Evolutionary conservation across 2,329 filamentous ascomycete species (phyloP).

Genomic region (Nothopassalora personata): DNA sequence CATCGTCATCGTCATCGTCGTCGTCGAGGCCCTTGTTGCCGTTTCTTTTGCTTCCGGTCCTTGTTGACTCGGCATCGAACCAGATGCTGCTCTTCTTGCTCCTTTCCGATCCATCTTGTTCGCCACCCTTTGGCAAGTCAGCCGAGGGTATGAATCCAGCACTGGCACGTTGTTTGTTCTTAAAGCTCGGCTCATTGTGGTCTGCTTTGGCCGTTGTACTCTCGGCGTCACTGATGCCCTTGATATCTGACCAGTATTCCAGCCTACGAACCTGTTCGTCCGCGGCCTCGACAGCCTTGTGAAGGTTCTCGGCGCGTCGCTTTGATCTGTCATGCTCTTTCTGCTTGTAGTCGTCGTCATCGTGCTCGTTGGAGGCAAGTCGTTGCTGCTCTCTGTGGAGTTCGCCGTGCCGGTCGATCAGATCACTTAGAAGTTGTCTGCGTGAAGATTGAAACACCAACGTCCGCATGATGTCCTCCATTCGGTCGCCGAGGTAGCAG

Average conservation of each 20-base stretch:
- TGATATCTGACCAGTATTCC: slow-evolving; percentile 78
- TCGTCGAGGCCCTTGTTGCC: slow-evolving; percentile 11
- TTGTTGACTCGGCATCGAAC: slow-evolving; percentile 16
- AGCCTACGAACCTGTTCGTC: slow-evolving; percentile 74
- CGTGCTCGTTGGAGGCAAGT: slow-evolving; percentile 36
- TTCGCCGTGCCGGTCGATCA: slow-evolving; percentile 59
- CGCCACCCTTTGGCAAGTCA: neutral
- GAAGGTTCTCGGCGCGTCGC: slow-evolving; percentile 61
- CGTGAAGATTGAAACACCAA: slow-evolving; percentile 89
- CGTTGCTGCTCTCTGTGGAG: slow-evolving; percentile 47
- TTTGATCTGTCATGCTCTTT: slow-evolving; percentile 34
- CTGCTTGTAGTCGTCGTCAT: slow-evolving; percentile 40
- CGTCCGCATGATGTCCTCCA: slow-evolving; percentile 78
- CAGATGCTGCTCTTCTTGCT: slow-evolving; percentile 16
- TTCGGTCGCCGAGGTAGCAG: slow-evolving; percentile 64
- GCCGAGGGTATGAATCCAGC: slow-evolving; percentile 5
- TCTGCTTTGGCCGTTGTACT: slow-evolving; percentile 1
- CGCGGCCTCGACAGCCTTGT: slow-evolving; percentile 67
- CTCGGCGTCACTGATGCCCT: slow-evolving; percentile 34
- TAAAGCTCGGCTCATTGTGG: slow-evolving; percentile 19
- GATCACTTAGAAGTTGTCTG: slow-evolving; percentile 64
- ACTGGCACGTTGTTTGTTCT: slow-evolving; percentile 19
- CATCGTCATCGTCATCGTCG: slow-evolving; percentile 13
- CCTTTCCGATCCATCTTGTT: neutral
- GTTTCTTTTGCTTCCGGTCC: slow-evolving; percentile 3